Conservation (phyloP, 1,139 yeast species). For the Cylindricascospora bacillispora region DNA sequence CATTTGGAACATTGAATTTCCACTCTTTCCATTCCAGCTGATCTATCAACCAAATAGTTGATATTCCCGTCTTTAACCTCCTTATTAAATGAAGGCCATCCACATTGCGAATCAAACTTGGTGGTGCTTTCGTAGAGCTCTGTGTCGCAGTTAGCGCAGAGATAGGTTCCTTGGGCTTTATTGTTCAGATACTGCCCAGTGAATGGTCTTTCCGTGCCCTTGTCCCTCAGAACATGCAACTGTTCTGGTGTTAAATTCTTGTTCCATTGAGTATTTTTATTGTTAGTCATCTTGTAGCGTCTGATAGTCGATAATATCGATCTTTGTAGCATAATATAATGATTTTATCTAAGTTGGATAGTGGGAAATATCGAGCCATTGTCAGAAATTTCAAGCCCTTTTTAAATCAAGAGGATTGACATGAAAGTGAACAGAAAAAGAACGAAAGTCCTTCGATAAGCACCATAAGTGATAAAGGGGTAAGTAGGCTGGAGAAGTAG, state of each 20-base stretch:
- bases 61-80: slow-evolving; percentile 70
- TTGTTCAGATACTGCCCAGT: slow-evolving; percentile 50
- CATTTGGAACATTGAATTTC: slow-evolving; percentile 86
- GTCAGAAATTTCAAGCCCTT: too few species aligned
- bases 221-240: slow-evolving; percentile 62
- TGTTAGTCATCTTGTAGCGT: too few species aligned
- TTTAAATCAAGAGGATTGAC: too few species aligned
- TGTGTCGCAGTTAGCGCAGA: slow-evolving; percentile 73
- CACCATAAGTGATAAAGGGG: too few species aligned
- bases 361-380: too few species aligned
- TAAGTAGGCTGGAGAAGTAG: too few species aligned
- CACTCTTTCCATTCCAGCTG: slow-evolving; percentile 66
- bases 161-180: slow-evolving; percentile 48
- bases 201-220: slow-evolving; percentile 75
- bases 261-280: slow-evolving; percentile 43
- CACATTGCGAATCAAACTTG: slow-evolving; percentile 84
- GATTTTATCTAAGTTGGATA: too few species aligned
- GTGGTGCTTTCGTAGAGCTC: slow-evolving; percentile 72
- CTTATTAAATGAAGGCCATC: slow-evolving; percentile 95
- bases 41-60: slow-evolving; percentile 42
- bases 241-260: slow-evolving; percentile 69
- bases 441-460: too few species aligned
- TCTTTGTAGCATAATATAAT: too few species aligned
- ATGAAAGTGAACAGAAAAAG: too few species aligned
- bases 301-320: too few species aligned